Evolutionary conservation across 2,329 filamentous ascomycete genomes (phyloP).

Genomic region (Zalaria obscura): DNA sequence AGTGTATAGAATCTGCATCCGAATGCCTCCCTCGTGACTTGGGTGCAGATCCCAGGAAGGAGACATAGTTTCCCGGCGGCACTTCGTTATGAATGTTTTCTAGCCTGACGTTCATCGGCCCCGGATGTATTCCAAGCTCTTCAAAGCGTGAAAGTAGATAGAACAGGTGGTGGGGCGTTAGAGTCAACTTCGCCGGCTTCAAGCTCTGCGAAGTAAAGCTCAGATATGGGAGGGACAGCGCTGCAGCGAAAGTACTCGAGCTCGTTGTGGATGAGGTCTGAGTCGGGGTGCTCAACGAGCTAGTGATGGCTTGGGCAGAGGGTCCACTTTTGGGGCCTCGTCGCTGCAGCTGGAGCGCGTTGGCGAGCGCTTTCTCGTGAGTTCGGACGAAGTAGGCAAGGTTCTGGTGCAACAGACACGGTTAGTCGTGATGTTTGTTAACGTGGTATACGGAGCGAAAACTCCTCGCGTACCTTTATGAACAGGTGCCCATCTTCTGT

Average conservation of each 20-base stretch:
- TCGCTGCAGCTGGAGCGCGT: constrained; percentile 77
- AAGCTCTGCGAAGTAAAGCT: constrained; percentile 72
- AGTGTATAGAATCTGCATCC: constrained; percentile 84
- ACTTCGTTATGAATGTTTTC: constrained; percentile 87
- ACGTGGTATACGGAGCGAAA: neutral
- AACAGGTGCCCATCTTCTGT: constrained; percentile 84
- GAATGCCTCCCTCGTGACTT: constrained; percentile 64
- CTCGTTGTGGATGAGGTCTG: constrained; percentile 53
- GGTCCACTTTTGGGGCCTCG: constrained; percentile 51
- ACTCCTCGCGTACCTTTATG: constrained; percentile 52
- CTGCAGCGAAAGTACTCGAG: constrained; percentile 60
- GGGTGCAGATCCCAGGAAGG: constrained; percentile 76
- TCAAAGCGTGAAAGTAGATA: constrained; percentile 93
- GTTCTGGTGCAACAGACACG: constrained; percentile 45
- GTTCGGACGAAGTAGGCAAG: constrained; percentile 91
- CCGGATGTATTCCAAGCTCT: constrained; percentile 77
- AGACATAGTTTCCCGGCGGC: constrained; percentile 84
- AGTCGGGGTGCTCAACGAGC: constrained; percentile 39
- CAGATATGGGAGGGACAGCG: constrained; percentile 73
- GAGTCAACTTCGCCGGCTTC: constrained; percentile 79
- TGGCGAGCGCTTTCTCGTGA: constrained; percentile 92
- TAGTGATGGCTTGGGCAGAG: constrained; percentile 35
- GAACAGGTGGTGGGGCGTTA: constrained; percentile 93
- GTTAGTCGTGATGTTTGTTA: constrained; percentile 2
- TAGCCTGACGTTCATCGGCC: constrained; percentile 88